These are phyloP conservation scores for Wickerhamomyces ciferrii DNA, from an alignment of 805 yeast species.

Conservation along the genomic window DNA sequence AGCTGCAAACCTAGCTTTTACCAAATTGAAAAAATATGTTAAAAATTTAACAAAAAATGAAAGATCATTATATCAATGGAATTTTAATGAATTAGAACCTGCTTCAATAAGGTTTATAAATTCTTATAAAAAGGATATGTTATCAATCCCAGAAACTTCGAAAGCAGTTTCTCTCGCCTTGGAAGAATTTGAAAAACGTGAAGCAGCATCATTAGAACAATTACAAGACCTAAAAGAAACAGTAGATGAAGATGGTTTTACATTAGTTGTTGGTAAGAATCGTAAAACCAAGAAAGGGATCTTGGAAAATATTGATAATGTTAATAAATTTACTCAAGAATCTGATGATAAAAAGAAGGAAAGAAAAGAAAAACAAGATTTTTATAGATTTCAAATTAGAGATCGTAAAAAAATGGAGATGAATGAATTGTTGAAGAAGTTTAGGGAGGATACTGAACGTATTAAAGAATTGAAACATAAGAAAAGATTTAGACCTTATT, in stretches of 20 bases:
- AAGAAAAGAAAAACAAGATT: slow-evolving; percentile 74
- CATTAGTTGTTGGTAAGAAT: slow-evolving; percentile 82
- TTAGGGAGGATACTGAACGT: slow-evolving; percentile 86
- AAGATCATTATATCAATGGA: slow-evolving; percentile 25
- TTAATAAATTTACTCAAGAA: slow-evolving; percentile 28
- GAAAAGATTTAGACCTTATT: slow-evolving; percentile 83
- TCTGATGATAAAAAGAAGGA: slow-evolving; percentile 49
- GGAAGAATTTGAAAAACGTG: slow-evolving; percentile 64
- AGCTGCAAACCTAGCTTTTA: slow-evolving; percentile 58
- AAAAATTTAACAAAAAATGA: slow-evolving; percentile 33
- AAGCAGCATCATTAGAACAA: slow-evolving; percentile 53
- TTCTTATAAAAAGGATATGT: slow-evolving; percentile 31
- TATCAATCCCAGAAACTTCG: slow-evolving; percentile 44
- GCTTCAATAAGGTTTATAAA: slow-evolving; percentile 37
- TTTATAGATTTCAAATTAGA: slow-evolving; percentile 93
- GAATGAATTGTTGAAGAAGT: slow-evolving; percentile 77
- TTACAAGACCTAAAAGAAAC: slow-evolving; percentile 48
- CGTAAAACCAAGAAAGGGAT: slow-evolving; percentile 76
- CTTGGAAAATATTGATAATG: slow-evolving; percentile 45
- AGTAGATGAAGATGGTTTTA: slow-evolving; percentile 93
- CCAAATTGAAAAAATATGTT: slow-evolving; percentile 49
- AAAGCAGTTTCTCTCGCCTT: slow-evolving; percentile 55
- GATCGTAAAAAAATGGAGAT: slow-evolving; percentile 90
- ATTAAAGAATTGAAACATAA: slow-evolving; percentile 74
- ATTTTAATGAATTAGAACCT: slow-evolving; percentile 24